Evolutionary conservation across 495 filamentous ascomycete genomes (phyloP), one percentile per base, ranked within the genome.

Genomic region (Staphylotrichum longicolle): DNA sequence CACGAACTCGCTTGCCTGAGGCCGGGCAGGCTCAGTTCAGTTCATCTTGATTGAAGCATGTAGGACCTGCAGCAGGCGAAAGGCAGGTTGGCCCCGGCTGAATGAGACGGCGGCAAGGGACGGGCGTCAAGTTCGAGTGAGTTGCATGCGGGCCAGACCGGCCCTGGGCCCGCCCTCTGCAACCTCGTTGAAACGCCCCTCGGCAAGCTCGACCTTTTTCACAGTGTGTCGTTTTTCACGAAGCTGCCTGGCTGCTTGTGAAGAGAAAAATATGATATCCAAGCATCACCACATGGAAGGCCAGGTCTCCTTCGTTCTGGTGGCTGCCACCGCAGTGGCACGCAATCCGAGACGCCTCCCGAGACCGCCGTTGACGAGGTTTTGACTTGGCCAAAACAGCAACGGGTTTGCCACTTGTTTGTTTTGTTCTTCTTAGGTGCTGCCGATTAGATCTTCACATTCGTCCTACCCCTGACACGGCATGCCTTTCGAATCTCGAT

Each of bases 101-200:
- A 58, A 58, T 58, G 45, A 41, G 46, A 58, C 56, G 56, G 56
- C 56, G 56, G 55, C 55, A 27, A 57, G 45, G 37, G 55, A 39
- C 42, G 55, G 55, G 42, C 55, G 55, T 47, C 45, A 49, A 48
- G n/a, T n/a, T 41, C 12, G 33, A 30, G 55, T 7, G 37, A 58
- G 56, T 32, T 58, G 45, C 46, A 57, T 58, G 45, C 45, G 34
- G 56, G 35, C 37, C 34, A 40, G 45, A 15, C 34, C 56, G 7
- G 56, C 33, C 32, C 35, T 20, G 15, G 46, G 45, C 35, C 45
- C 5, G 33, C 45, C 6, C 9, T 47, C 42, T 57, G 54, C 54
- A 45, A 47, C 56, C 30, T 12, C 40, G 20, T 35, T 56, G 54
- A 46, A 56, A 56, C 54, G 54, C 40, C 40, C 27, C 54, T 42